phyloP scores from a whole-genome alignment of 495 filamentous ascomycete genomes.

The Hypoxylon subgilvum region DNA sequence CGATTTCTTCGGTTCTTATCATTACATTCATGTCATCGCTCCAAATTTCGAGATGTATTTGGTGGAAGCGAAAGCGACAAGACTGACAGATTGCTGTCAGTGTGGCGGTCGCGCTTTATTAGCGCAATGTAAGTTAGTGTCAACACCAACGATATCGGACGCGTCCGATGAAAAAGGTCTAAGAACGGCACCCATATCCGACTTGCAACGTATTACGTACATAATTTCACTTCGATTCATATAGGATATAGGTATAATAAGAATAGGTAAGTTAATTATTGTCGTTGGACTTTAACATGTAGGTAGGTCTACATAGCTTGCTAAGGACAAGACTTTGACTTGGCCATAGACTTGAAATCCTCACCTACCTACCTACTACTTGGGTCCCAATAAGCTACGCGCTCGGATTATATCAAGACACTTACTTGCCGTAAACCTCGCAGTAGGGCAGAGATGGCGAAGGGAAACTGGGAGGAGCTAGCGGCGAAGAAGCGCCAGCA shows the following conservation, averaged over 20 bases:
- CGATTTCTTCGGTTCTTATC: not conserved
- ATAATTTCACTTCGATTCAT: not conserved
- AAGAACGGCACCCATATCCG: not conserved
- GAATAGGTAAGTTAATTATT: too few relatives aligned
- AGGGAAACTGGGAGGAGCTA: conserved; percentile 45
- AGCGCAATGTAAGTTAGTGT: not conserved
- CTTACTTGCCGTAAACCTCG: too few relatives aligned
- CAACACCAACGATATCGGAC: conserved; percentile 25
- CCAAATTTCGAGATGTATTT: not conserved
- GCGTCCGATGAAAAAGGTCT: not conserved
- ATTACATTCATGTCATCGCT: conserved; percentile 4
- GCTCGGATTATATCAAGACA: too few relatives aligned
- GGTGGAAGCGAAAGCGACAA: too few relatives aligned
- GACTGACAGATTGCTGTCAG: not conserved
- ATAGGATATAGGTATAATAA: not conserved
- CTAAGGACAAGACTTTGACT: too few relatives aligned
- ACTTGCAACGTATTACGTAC: not conserved
- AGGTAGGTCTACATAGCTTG: too few relatives aligned
- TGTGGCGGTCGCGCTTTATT: too few relatives aligned
- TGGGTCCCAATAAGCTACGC: too few relatives aligned
- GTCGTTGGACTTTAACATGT: too few relatives aligned
- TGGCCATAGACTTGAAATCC: too few relatives aligned
- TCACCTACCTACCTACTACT: too few relatives aligned
- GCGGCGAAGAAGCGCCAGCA: conserved; percentile 46
- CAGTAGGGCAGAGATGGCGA: conserved; percentile 24